A percentile compares a stretch with the other conserved stretches of the same genome.
These are phyloP conservation scores for Carex arenaria DNA, from an alignment of 202 grass and related monocot genomes.

Conservation along the genomic window DNA sequence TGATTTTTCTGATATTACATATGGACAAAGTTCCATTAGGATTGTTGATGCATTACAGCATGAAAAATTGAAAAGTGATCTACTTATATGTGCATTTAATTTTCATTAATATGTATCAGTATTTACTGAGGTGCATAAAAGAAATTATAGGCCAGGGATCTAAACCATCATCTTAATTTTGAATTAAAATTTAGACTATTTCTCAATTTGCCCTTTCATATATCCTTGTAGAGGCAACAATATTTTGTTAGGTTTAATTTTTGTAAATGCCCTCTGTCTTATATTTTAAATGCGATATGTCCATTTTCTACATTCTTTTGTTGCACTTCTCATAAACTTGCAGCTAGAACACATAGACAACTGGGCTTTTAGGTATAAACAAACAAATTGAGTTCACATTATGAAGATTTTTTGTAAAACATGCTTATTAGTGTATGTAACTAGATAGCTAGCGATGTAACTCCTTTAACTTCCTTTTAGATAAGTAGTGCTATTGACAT, in stretches of 20 bases:
- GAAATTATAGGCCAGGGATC: not conserved
- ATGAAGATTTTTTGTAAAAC: not conserved
- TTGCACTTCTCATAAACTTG: not conserved
- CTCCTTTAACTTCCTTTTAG: not conserved
- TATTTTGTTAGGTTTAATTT: not conserved
- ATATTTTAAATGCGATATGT: not conserved
- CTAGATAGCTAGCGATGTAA: not conserved
- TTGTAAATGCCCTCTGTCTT: not conserved
- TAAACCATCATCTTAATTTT: not conserved
- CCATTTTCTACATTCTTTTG: not conserved
- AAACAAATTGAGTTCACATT: too few species aligned
- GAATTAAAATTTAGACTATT: not conserved
- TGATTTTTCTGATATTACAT: slow-evolving; percentile 67
- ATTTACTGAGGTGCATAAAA: not conserved
- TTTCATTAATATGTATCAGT: not conserved
- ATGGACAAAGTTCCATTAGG: not conserved
- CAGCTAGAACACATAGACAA: not conserved
- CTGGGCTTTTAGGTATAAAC: too few species aligned
- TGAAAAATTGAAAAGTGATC: not conserved
- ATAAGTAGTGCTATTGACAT: not conserved
- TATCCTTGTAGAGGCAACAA: not conserved
- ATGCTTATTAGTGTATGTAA: not conserved
- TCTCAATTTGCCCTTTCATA: not conserved
- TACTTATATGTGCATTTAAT: not conserved
- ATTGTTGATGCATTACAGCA: not conserved